Evolutionary conservation across 2,329 filamentous ascomycete species (phyloP).

Genomic region (Thermomyces lanuginosus): DNA sequence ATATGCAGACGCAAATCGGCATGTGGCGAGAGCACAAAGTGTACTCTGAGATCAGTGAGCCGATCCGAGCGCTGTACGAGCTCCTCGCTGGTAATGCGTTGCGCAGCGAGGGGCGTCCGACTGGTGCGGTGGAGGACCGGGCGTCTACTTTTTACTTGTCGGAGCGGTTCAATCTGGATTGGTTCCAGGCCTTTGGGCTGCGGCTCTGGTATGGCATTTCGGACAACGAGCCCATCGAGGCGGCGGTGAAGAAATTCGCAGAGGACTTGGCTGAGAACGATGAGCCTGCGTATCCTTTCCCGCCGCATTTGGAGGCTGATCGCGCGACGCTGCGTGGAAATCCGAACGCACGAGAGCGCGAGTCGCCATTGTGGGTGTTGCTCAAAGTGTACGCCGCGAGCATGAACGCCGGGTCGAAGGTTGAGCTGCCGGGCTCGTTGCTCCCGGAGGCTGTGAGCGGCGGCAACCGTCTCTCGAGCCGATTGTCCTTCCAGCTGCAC

Average conservation of each 20-base stretch:
- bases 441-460: constrained; percentile 61
- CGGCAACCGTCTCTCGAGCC: constrained; percentile 55
- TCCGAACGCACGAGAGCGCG: constrained; percentile 34
- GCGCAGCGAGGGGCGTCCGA: constrained; percentile 56
- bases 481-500: constrained; percentile 73
- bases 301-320: constrained; percentile 51
- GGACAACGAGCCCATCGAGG: constrained; percentile 50
- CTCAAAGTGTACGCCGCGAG: constrained; percentile 56
- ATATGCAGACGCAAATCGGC: constrained; percentile 64
- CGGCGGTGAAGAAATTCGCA: constrained; percentile 57
- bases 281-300: constrained; percentile 53
- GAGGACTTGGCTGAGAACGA: constrained; percentile 54
- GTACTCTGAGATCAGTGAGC: constrained; percentile 70
- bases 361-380: constrained; percentile 76
- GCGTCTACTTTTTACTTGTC: constrained; percentile 67
- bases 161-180: constrained; percentile 69
- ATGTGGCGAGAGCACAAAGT: constrained; percentile 73
- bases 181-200: constrained; percentile 84
- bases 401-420: constrained; percentile 15
- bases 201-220: constrained; percentile 75
- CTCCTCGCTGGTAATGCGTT: constrained; percentile 78
- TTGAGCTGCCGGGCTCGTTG: constrained; percentile 50
- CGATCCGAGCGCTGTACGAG: constrained; percentile 76
- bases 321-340: constrained; percentile 46
- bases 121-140: constrained; percentile 62